A percentile compares a stretch with the other conserved stretches of the same genome.
Evolutionary conservation across 208 protist species (phyloP).

Genomic region (Leishmania lainsoni): DNA sequence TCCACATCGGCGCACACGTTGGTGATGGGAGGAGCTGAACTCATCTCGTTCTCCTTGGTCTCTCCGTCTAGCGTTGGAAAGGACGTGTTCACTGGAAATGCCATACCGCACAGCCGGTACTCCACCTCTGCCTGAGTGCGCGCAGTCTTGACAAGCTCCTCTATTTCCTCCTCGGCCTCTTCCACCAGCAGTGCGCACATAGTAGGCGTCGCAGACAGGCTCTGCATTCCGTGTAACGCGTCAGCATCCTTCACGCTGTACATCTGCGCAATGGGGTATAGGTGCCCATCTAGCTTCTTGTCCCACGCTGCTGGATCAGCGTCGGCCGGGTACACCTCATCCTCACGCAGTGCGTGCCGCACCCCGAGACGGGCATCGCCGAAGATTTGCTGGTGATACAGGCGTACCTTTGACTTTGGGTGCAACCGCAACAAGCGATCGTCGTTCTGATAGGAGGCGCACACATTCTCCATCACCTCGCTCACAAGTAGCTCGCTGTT

Average conservation of each 20-base stretch:
- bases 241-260: conserved; percentile 61
- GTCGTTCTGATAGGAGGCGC: conserved; percentile 36
- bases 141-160: conserved; percentile 53
- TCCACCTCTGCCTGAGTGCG: conserved; percentile 47
- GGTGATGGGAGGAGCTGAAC: conserved; percentile 19
- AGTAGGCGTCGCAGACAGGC: conserved; percentile 23
- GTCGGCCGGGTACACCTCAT: conserved; percentile 31
- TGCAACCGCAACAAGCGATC: conserved; percentile 64
- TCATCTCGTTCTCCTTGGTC: conserved; percentile 22
- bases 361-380: conserved; percentile 15
- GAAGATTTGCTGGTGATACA: conserved; percentile 46
- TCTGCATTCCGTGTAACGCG: conserved; percentile 26
- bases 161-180: conserved; percentile 71
- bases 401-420: conserved; percentile 57
- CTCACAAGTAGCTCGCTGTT: conserved; percentile 72
- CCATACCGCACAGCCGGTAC: conserved; percentile 62
- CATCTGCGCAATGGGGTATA: conserved; percentile 32
- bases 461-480: conserved; percentile 80
- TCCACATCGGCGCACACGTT: conserved; percentile 39
- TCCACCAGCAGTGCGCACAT: conserved; percentile 64
- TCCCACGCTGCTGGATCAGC: conserved; percentile 14
- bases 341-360: conserved; percentile 34
- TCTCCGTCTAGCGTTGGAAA: background rate
- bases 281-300: conserved; percentile 5
- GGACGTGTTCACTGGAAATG: background rate